These are phyloP conservation scores for Biscutella laevigata DNA, from an alignment of 441 rosid species.

Conservation along the genomic window DNA sequence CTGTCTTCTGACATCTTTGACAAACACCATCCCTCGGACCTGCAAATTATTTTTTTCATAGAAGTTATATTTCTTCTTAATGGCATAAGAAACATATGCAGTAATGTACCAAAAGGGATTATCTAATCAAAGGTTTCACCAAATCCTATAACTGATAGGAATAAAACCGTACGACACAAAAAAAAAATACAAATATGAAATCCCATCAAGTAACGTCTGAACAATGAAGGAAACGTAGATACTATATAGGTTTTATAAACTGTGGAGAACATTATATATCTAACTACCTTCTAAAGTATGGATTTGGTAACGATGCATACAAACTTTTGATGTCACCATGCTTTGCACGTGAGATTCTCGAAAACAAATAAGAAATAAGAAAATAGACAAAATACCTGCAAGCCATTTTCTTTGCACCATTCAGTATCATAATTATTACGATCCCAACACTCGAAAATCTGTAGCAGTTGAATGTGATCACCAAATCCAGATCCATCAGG, in stretches of 20 bases:
- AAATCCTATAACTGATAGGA: neutral
- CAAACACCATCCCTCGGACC: conserved; percentile 94
- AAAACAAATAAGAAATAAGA: neutral
- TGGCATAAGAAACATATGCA: neutral
- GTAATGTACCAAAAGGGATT: neutral
- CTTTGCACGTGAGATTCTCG: neutral
- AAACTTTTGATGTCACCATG: neutral
- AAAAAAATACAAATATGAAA: neutral
- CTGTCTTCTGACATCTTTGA: conserved; percentile 85
- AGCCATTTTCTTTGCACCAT: conserved; percentile 72
- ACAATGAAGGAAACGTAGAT: neutral
- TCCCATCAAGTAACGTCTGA: neutral
- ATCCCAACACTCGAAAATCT: conserved; percentile 81
- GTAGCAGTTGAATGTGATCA: conserved; percentile 88
- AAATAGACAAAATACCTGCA: conserved; percentile 50
- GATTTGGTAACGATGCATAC: neutral
- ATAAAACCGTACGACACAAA: neutral
- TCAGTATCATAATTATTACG: conserved; percentile 48
- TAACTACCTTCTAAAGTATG: neutral
- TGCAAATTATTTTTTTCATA: conserved; percentile 23
- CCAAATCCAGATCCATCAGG: conserved; percentile 94
- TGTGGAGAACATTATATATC: neutral
- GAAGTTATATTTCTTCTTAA: neutral
- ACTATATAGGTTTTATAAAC: neutral
- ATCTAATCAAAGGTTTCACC: neutral